These are phyloP conservation scores for Fraxinus angustifolia DNA, from an alignment of 305 asterid species.

Conservation along the genomic window DNA sequence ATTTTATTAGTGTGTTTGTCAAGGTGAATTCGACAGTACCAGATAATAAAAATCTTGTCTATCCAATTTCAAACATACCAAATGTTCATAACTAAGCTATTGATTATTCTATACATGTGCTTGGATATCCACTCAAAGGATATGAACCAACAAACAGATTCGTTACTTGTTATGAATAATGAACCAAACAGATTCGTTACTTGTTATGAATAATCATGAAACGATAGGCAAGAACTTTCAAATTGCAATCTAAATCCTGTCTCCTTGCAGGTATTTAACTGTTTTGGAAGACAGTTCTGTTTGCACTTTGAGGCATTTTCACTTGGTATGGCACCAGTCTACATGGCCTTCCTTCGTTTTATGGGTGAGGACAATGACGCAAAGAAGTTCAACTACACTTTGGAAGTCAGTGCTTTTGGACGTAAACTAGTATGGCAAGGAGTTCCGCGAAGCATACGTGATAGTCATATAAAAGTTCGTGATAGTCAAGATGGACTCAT, in stretches of 20 bases:
- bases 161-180: no score
- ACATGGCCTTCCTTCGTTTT: slow-evolving; percentile 81
- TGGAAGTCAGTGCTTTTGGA: slow-evolving; percentile 67
- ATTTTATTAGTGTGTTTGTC: neutral
- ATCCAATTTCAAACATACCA: neutral
- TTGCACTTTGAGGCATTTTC: slow-evolving; percentile 81
- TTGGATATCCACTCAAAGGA: neutral
- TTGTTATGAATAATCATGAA: neutral
- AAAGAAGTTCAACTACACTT: slow-evolving; percentile 59
- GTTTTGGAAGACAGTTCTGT: slow-evolving; percentile 70
- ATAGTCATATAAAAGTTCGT: slow-evolving; percentile 65
- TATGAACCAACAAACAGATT: neutral
- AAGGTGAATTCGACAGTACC: neutral
- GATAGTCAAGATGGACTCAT: slow-evolving; percentile 78
- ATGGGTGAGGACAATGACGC: slow-evolving; percentile 85
- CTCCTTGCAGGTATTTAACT: slow-evolving; percentile 65
- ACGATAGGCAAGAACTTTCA: neutral
- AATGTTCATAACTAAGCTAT: neutral
- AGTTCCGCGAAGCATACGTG: slow-evolving; percentile 79
- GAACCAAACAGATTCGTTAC: neutral
- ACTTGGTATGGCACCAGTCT: slow-evolving; percentile 65
- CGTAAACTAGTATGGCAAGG: slow-evolving; percentile 87
- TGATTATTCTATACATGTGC: neutral
- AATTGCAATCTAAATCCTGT: neutral
- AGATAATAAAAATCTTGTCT: neutral